These are phyloP conservation scores for Phlebiopsis gigantea DNA, from an alignment of 768 basidiomycete species.

Conservation along the genomic window DNA sequence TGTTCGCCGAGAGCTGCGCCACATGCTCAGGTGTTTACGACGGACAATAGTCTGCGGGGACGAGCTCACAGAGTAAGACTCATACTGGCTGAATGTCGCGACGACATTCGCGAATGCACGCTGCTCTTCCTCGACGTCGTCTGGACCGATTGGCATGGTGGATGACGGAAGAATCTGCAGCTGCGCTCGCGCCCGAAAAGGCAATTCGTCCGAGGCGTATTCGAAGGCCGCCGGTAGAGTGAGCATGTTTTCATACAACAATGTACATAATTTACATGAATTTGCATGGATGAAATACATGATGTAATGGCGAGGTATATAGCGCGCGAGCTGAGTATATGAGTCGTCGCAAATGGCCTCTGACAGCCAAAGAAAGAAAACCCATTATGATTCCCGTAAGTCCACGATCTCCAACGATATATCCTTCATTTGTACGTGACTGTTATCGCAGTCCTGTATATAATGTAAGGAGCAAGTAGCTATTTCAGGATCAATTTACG, in stretches of 20 bases:
- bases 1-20: constrained; percentile 50
- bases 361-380: not conserved
- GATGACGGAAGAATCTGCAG: not conserved
- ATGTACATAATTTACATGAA: not conserved
- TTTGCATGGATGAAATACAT: not conserved
- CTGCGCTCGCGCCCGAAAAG: not conserved
- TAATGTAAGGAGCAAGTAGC: not conserved
- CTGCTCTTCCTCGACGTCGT: constrained; percentile 51
- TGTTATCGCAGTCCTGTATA: constrained; percentile 73
- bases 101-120: constrained; percentile 74
- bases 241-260: not conserved
- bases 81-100: constrained; percentile 69
- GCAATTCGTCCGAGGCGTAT: not conserved
- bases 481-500: constrained; percentile 17
- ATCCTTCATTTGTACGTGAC: constrained; percentile 77
- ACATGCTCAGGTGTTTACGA: not conserved
- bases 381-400: constrained; percentile 36
- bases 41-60: not conserved
- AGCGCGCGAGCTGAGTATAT: not conserved
- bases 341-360: not conserved
- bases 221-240: not conserved
- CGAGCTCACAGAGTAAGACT: constrained; percentile 60
- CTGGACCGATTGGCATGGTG: constrained; percentile 13
- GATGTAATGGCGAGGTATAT: not conserved
- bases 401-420: constrained; percentile 79